A percentile compares a stretch with the other conserved stretches of the same genome.
These are phyloP conservation scores for Gossypium stocksii DNA, from an alignment of 345 rosid species.

Conservation along the genomic window DNA sequence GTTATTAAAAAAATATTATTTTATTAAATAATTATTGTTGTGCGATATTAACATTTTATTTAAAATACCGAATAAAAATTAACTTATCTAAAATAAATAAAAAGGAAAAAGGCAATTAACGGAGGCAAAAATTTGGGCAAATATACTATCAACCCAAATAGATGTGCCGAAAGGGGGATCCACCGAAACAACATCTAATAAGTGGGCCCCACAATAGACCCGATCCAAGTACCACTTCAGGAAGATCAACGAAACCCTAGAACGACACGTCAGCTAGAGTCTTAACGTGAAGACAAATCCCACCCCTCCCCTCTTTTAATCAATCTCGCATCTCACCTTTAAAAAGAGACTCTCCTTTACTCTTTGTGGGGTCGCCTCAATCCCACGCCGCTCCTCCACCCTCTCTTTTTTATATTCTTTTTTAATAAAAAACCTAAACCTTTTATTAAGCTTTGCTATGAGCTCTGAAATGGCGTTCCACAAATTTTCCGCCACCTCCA, in stretches of 20 bases:
- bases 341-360: neutral
- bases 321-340: neutral
- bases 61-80: too few relatives aligned
- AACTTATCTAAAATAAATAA: neutral
- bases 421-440: neutral
- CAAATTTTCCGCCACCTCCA: neutral
- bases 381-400: neutral
- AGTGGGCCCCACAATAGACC: neutral
- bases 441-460: neutral
- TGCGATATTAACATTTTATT: too few relatives aligned
- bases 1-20: too few relatives aligned
- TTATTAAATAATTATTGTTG: too few relatives aligned
- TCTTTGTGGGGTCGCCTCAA: neutral
- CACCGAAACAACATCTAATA: neutral
- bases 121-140: neutral
- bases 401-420: too few relatives aligned
- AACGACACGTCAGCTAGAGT: neutral
- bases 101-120: neutral
- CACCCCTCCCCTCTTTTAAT: neutral
- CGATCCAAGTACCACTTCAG: neutral
- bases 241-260: neutral
- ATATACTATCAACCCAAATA: neutral
- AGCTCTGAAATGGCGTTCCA: slow-evolving; percentile 7
- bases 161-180: neutral
- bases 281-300: slow-evolving; percentile 7